Conservation (phyloP, 768 basidiomycete genomes). For the Podaxis rugospora region DNA sequence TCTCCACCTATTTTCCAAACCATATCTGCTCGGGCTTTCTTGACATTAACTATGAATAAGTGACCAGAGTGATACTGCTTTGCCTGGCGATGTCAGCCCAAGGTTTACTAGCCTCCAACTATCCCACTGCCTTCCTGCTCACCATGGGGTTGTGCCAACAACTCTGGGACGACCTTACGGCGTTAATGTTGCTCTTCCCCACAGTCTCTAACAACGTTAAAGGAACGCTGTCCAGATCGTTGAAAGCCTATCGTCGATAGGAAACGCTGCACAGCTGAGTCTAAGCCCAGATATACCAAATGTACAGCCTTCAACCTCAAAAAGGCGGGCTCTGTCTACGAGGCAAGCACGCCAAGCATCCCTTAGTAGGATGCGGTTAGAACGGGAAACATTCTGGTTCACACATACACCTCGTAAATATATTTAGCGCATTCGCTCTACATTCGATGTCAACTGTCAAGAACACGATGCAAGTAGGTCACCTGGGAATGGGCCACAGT, state of each 20-base stretch:
- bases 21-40: neutral
- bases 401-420: neutral
- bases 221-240: too few relatives aligned
- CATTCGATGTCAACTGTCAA: constrained; percentile 10
- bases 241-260: neutral
- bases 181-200: neutral
- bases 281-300: neutral
- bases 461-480: neutral
- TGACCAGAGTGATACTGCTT: constrained; percentile 1
- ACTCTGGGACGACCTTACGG: neutral
- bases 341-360: neutral
- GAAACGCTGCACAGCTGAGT: neutral
- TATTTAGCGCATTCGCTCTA: neutral
- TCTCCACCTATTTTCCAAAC: neutral
- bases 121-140: neutral
- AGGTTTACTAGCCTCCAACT: neutral
- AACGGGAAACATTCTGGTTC: neutral
- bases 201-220: neutral
- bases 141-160: neutral
- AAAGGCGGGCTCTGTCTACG: neutral
- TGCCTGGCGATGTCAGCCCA: neutral
- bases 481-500: neutral
- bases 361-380: neutral
- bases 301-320: neutral
- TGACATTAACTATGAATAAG: constrained; percentile 3